Evolutionary conservation across 2,329 filamentous ascomycete species (phyloP).

Genomic region (Lasiodiplodia theobromae): DNA sequence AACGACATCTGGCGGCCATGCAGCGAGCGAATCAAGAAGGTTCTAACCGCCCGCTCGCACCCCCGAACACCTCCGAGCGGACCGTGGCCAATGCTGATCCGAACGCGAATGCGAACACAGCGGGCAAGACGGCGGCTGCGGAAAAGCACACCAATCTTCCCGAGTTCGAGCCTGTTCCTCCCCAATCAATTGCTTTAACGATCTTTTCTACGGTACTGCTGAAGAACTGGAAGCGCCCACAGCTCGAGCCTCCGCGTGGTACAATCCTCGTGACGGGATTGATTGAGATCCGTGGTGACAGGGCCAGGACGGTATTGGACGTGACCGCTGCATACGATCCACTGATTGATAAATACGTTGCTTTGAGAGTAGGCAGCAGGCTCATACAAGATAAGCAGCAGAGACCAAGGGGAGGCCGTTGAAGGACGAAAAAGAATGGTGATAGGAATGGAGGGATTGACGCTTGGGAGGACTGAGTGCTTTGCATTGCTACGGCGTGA

Average conservation of each 20-base stretch:
- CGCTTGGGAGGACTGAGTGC: neutral
- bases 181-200: slow-evolving; percentile 27
- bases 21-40: slow-evolving; percentile 24
- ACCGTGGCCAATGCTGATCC: slow-evolving; percentile 6
- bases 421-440: neutral
- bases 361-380: slow-evolving; percentile 30
- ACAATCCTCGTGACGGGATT: slow-evolving; percentile 54
- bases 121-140: slow-evolving; percentile 8
- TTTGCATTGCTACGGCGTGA: slow-evolving; percentile 19
- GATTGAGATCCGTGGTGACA: slow-evolving; percentile 54
- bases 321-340: slow-evolving; percentile 56
- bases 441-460: neutral
- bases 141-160: slow-evolving; percentile 29
- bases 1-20: slow-evolving; percentile 25
- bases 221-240: slow-evolving; percentile 38
- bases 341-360: slow-evolving; percentile 47
- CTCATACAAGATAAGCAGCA: slow-evolving; percentile 13
- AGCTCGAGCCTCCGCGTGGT: slow-evolving; percentile 52
- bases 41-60: slow-evolving; percentile 20
- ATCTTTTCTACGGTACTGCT: slow-evolving; percentile 25
- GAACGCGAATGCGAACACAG: slow-evolving; percentile 9
- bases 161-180: slow-evolving; percentile 24
- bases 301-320: slow-evolving; percentile 52
- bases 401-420: slow-evolving; percentile 22
- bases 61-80: slow-evolving; percentile 10